Conservation (phyloP, 257 asterid genomes). For the Perilla frutescens region DNA sequence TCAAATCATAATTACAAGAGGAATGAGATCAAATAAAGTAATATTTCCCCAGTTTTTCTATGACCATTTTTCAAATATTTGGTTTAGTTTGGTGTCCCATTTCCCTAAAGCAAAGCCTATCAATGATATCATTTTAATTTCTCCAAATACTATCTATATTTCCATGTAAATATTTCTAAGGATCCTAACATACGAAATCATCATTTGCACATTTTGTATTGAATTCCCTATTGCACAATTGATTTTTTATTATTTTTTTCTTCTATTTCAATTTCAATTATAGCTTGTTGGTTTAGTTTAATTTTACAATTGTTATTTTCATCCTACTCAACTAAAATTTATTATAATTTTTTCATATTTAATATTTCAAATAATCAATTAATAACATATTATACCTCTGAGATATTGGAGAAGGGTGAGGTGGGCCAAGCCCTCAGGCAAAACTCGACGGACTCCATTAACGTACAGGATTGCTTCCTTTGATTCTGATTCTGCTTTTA, state of each 20-base stretch:
- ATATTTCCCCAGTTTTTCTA: background rate
- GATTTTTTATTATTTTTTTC: no score
- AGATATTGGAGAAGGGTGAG: constrained; percentile 92
- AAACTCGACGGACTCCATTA: constrained; percentile 84
- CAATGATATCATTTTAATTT: background rate
- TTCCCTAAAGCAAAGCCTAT: background rate
- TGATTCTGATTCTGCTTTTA: constrained; percentile 39
- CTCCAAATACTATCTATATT: background rate
- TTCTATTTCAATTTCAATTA: no score
- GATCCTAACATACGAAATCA: background rate
- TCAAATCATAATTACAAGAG: background rate
- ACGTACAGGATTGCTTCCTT: constrained; percentile 76
- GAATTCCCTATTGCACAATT: no score
- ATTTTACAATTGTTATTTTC: no score
- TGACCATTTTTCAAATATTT: background rate
- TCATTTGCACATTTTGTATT: no score
- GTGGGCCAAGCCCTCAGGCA: constrained; percentile 93
- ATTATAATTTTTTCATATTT: no score
- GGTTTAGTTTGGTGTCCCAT: background rate
- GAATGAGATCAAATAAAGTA: background rate
- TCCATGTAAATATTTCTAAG: background rate
- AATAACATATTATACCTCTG: constrained; percentile 53
- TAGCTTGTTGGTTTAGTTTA: no score
- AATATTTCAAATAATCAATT: no score
- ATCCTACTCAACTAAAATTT: no score